Base-by-base conservation (phyloP, 73 alveolate species). In the Strombidium stylifer region DNA sequence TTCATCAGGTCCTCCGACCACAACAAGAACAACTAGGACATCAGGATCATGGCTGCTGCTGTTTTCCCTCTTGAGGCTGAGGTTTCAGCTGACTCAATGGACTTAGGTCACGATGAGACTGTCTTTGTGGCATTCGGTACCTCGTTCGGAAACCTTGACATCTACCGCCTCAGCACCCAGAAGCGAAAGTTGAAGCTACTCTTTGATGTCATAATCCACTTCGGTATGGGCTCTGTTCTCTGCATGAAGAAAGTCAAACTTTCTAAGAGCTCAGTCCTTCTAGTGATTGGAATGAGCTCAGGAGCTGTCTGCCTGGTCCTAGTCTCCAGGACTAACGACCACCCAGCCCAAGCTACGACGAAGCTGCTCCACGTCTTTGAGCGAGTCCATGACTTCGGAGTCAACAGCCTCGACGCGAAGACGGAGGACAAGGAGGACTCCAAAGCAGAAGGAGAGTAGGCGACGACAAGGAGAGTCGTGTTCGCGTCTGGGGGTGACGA, bases 311-410 rank as follows among this genome's bases (percentile, higher is more conserved):
- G 53, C 14, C 2, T 49, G 3, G 7, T 67, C 31, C 6, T 2
- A 14, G 32, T 20, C 1, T 48, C 16, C 23, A 14, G 15, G 1
- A n/a, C n/a, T n/a, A n/a, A n/a, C n/a, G n/a, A 18, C n/a, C n/a
- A n/a, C n/a, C n/a, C n/a, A n/a, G n/a, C n/a, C 27, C 21, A 26
- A 18, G 32, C 48, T 2, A 4, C 8, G 6, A 39, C 37, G 3
- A 18, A 36, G 23, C 55, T 54, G 3, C 14, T 14, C 32, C 30
- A 32, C n/a, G 65, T 45, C n/a, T n/a, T n/a, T n/a, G n/a, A n/a
- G n/a, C n/a, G 24, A 12, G 69, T 67, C 10, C 81, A 67, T 32
- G 50, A 47, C 28, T 44, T 67, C 23, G 81, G 69, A 32, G 49
- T 67, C 3, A 67, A 67, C 37, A 16, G 59, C 28, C 35, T 67